These are phyloP conservation scores for Lactifluus hygrophoroides DNA, from an alignment of 768 basidiomycete genomes.

Conservation along the genomic window DNA sequence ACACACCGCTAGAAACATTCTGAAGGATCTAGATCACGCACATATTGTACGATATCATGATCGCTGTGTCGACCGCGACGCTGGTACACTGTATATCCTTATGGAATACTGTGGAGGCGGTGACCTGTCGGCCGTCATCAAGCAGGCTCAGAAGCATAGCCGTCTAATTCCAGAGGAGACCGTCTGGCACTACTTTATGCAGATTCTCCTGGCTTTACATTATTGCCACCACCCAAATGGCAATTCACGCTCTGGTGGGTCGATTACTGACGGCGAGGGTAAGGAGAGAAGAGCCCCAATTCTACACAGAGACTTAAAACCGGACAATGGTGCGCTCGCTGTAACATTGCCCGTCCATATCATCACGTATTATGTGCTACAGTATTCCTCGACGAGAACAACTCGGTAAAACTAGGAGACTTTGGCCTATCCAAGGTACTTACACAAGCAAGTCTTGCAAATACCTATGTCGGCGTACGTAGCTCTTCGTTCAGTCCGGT, in stretches of 20 bases:
- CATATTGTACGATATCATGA: constrained; percentile 96
- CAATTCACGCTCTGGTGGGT: constrained; percentile 38
- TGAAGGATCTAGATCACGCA: constrained; percentile 91
- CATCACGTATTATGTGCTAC: not conserved
- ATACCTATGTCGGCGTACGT: constrained; percentile 93
- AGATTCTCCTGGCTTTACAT: constrained; percentile 80
- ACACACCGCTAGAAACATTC: constrained; percentile 63
- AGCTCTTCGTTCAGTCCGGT: not conserved
- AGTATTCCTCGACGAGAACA: constrained; percentile 86
- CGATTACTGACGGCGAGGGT: constrained; percentile 32
- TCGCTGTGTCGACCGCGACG: constrained; percentile 82
- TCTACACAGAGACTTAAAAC: constrained; percentile 92
- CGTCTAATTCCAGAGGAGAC: constrained; percentile 83
- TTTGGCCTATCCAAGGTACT: constrained; percentile 95
- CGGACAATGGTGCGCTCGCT: constrained; percentile 77
- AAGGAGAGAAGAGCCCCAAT: constrained; percentile 61
- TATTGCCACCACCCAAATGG: constrained; percentile 82
- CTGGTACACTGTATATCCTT: constrained; percentile 89
- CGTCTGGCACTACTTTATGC: constrained; percentile 94
- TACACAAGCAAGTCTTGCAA: constrained; percentile 79
- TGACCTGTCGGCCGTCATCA: constrained; percentile 84
- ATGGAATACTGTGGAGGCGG: constrained; percentile 99
- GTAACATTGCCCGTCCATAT: not conserved
- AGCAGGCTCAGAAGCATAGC: constrained; percentile 58
- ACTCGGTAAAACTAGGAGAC: constrained; percentile 92